A percentile compares a stretch with the other conserved stretches of the same genome.
Evolutionary conservation across 306 rosid genomes (phyloP).

Genomic region (Canavalia ensiformis): DNA sequence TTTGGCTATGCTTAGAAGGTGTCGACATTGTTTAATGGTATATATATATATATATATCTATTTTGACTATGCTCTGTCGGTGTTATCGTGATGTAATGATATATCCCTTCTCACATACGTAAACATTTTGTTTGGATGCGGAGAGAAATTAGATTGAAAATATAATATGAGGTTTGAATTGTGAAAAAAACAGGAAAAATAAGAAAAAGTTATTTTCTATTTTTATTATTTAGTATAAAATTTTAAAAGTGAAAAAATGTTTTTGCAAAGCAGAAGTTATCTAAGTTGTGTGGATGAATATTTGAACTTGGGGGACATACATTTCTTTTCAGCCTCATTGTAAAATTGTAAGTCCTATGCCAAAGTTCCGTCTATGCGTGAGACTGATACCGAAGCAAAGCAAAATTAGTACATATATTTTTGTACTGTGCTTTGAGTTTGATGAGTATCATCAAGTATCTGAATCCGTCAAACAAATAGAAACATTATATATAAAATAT

Average conservation of each 20-base stretch:
- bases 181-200: too few relatives aligned
- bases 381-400: neutral
- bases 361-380: neutral
- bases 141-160: too few relatives aligned
- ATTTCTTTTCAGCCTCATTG: neutral
- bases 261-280: too few relatives aligned
- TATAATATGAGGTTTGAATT: too few relatives aligned
- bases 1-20: neutral
- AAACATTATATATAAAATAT: too few relatives aligned
- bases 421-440: neutral
- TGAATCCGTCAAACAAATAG: too few relatives aligned
- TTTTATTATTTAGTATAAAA: too few relatives aligned
- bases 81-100: neutral
- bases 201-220: too few relatives aligned
- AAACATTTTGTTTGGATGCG: too few relatives aligned
- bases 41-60: neutral
- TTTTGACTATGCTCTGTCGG: conserved; percentile 1
- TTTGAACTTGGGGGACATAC: neutral
- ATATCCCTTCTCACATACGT: neutral
- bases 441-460: neutral
- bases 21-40: neutral
- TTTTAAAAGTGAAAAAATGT: too few relatives aligned
- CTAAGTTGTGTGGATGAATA: too few relatives aligned
- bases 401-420: neutral
- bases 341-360: neutral